Evolutionary conservation across 2,329 filamentous ascomycete species (phyloP).

Genomic region (Beauveria scarabaeidicola): DNA sequence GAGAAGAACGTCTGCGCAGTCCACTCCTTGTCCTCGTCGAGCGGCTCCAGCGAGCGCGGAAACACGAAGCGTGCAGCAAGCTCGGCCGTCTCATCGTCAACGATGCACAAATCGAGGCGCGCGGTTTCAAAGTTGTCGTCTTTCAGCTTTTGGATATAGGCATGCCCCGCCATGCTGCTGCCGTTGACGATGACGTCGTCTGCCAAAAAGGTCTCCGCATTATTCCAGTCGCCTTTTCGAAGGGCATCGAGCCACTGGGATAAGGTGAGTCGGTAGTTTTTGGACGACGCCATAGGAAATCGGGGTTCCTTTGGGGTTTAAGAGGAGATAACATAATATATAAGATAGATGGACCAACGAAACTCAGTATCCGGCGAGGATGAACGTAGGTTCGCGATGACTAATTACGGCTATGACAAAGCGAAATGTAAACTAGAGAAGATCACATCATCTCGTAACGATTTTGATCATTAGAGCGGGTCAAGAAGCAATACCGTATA

Average conservation of each 20-base stretch:
- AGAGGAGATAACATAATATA: neutral
- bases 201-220: neutral
- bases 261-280: neutral
- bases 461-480: neutral
- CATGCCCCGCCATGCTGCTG: neutral
- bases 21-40: neutral
- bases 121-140: neutral
- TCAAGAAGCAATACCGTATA: neutral
- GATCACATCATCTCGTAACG: neutral
- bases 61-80: neutral
- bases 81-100: neutral
- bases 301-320: neutral
- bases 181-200: constrained; percentile 4
- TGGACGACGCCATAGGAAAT: neutral
- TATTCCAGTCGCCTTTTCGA: neutral
- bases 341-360: neutral
- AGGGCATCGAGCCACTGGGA: neutral
- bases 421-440: neutral
- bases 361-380: neutral
- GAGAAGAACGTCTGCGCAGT: neutral
- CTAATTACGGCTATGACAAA: neutral
- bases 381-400: neutral
- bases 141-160: neutral
- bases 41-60: neutral
- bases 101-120: neutral